Evolutionary conservation across 352 stramenopile genomes (phyloP), one percentile per base, ranked within the genome.

Genomic region (Pythium rishiriense): DNA sequence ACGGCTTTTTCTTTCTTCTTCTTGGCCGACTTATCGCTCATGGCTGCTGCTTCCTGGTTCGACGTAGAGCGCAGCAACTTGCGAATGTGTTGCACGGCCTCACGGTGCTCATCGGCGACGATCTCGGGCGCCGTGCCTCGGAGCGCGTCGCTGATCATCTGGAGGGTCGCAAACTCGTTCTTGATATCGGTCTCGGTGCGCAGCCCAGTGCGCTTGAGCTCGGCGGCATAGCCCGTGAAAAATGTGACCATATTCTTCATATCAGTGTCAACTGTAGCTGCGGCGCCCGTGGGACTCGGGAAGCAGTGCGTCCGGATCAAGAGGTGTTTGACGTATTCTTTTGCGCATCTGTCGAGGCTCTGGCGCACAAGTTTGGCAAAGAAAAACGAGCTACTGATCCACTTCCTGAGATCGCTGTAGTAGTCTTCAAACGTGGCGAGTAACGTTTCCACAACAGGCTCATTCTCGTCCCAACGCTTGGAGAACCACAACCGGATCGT

Each of bases 361-460:
- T 85, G 77, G 0, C 85, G 84, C 21, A 95, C 73, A 6, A 93
- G 60, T 25, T 92, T 92, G 15, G 83, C 87, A 56, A 93, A 93
- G 72, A 95, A 95, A 66, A 95, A 95, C 3, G 83, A 86, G 8
- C 84, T 74, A 17, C 75, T 85, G 50, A 95, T 89, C 86, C 86
- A 95, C 31, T 76, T 72, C 45, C 79, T 77, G 4, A 95, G 66
- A 46, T 95, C 86, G 0, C 47, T 49, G 45, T 81, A 92, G 52
- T 93, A 95, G 49, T 95, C 86, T 1, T 89, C 86, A 5, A 95
- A 68, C 8, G 86, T 95, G 22, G 74, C 84, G 15, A 95, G 54
- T 11, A 95, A 59, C 5, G 73, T 87, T 67, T 91, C 84, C 6
- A 95, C 81, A 4, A 95, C 79, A 22, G 79, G 62, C 24, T 88